Evolutionary conservation across 2,329 filamentous ascomycete species (phyloP).

Genomic region (Phoma sp.): DNA sequence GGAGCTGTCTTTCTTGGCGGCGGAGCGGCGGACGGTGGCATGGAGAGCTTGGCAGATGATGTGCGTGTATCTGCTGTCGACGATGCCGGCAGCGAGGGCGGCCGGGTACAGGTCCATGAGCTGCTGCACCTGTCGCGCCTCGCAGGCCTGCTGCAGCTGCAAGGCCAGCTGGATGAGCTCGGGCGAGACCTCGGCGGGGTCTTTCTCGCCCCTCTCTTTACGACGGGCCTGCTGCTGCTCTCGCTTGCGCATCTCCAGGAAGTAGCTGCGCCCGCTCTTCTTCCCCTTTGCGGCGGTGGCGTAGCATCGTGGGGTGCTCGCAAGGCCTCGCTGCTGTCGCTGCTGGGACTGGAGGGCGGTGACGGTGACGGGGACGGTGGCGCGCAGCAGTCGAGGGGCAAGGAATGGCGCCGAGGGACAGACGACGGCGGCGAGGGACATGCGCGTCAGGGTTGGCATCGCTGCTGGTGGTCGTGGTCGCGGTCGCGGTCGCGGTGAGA

Average conservation of each 20-base stretch:
- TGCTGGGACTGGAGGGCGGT: constrained; percentile 9
- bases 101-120: constrained; percentile 40
- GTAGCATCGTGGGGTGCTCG: constrained; percentile 16
- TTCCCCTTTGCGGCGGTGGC: constrained; percentile 19
- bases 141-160: constrained; percentile 28
- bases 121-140: constrained; percentile 19
- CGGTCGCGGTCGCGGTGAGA: too few species aligned
- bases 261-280: constrained; percentile 14
- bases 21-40: constrained; percentile 34
- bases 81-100: constrained; percentile 17
- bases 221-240: constrained; percentile 6
- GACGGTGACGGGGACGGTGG: constrained; percentile 15
- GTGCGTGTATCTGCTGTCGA: constrained; percentile 33
- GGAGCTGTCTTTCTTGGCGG: constrained; percentile 1
- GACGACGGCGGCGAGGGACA: constrained; percentile 38
- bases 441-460: constrained; percentile 33
- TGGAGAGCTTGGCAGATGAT: constrained; percentile 49
- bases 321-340: neutral
- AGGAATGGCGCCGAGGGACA: constrained; percentile 47
- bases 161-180: constrained; percentile 2
- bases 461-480: neutral
- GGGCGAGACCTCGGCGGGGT: neutral
- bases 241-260: constrained; percentile 12
- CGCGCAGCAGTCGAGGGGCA: constrained; percentile 38
- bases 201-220: neutral